phyloP scores from a whole-genome alignment of 371 early-diverging fungal species.

The Apophysomyces elegans region DNA sequence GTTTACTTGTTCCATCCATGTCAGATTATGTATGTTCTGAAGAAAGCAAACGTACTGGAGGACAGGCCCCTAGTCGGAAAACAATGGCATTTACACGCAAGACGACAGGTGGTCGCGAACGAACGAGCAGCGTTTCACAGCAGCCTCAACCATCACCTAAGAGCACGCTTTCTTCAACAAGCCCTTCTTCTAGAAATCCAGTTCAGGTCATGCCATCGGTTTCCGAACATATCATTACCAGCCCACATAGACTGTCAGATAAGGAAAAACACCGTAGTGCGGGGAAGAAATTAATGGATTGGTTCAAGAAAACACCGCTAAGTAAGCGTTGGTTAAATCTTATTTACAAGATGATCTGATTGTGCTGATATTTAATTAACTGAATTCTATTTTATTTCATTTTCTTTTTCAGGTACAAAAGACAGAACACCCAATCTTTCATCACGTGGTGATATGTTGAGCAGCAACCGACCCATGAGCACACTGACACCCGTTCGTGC shows the following conservation, averaged over 20 bases:
- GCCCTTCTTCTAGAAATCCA: slow-evolving; percentile 4
- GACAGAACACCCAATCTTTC: slow-evolving; percentile 13
- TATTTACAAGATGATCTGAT: too few species aligned
- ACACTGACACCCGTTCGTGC: slow-evolving; percentile 10
- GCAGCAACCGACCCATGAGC: slow-evolving; percentile 7
- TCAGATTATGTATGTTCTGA: slow-evolving; percentile 31
- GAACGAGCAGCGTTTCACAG: too few species aligned
- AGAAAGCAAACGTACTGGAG: slow-evolving; percentile 13
- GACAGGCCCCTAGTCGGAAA: background rate
- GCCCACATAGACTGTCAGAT: slow-evolving; percentile 16
- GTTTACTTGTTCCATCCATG: slow-evolving; percentile 54
- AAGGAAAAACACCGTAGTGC: slow-evolving; percentile 48
- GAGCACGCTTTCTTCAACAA: slow-evolving; percentile 19
- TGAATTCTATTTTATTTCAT: slow-evolving; percentile 3
- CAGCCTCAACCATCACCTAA: background rate
- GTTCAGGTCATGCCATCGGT: slow-evolving; percentile 29
- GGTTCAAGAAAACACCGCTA: slow-evolving; percentile 70
- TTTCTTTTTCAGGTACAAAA: slow-evolving; percentile 10
- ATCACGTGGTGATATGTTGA: slow-evolving; percentile 10
- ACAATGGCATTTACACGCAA: slow-evolving; percentile 12
- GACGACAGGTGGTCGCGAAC: background rate
- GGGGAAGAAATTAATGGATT: slow-evolving; percentile 73
- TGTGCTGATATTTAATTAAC: background rate
- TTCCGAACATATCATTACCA: slow-evolving; percentile 36
- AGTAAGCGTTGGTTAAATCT: slow-evolving; percentile 38